phyloP scores from a whole-genome alignment of 305 asterid species.

The Fraxinus greggii region DNA sequence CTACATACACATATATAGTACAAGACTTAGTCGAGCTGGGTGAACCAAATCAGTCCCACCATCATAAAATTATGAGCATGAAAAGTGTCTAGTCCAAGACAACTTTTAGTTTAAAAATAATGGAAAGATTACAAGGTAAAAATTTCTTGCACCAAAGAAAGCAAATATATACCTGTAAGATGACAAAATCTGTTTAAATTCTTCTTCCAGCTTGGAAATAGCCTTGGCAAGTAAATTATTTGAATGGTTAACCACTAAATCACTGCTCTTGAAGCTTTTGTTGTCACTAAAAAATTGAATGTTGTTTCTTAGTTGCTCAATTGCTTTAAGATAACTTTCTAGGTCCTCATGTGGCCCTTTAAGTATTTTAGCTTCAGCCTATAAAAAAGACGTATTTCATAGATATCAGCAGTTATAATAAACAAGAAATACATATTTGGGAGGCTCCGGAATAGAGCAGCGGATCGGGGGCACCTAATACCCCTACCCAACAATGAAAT shows the following conservation, averaged over 20 bases:
- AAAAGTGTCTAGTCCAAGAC: not conserved
- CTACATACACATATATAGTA: not conserved
- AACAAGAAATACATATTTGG: constrained; percentile 13
- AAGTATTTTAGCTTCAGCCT: constrained; percentile 98
- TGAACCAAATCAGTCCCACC: not conserved
- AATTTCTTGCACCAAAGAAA: constrained; percentile 16
- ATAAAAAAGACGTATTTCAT: constrained; percentile 18
- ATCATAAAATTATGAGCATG: not conserved
- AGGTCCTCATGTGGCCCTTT: constrained; percentile 98
- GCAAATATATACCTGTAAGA: constrained; percentile 64
- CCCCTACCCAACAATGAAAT: not conserved
- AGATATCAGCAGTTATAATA: constrained; percentile 11
- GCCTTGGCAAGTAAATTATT: constrained; percentile 85
- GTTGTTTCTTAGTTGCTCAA: constrained; percentile 81
- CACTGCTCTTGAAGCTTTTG: constrained; percentile 93
- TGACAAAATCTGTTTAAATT: constrained; percentile 73
- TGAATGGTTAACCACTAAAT: constrained; percentile 83
- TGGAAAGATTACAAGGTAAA: not conserved
- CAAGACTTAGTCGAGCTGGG: not conserved
- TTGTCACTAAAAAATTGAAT: constrained; percentile 80
- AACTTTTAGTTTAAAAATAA: constrained; percentile 9
- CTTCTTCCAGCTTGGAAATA: constrained; percentile 96
- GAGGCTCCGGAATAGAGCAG: constrained; percentile 13
- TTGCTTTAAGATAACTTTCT: constrained; percentile 91
- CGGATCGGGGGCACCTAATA: not conserved